phyloP scores from a whole-genome alignment of 768 basidiomycete species.

The Lentinula sp. region DNA sequence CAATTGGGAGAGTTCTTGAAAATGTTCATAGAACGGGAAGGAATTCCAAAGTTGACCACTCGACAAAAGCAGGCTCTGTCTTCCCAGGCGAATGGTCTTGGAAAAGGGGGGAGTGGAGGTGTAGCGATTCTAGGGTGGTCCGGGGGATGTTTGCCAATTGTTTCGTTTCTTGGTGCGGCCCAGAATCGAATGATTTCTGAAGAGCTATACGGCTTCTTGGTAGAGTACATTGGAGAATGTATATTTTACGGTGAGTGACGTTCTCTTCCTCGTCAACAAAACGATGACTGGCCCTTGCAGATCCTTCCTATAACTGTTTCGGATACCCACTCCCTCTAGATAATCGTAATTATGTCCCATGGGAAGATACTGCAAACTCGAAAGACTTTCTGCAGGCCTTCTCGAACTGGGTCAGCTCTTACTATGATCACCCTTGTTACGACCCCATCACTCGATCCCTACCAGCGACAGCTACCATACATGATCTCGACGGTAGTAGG shows the following conservation, averaged over 20 bases:
- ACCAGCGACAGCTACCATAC: background rate
- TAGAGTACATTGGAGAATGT: slow-evolving; percentile 8
- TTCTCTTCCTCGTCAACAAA: background rate
- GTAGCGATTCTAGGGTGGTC: slow-evolving; percentile 17
- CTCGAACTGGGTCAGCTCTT: slow-evolving; percentile 9
- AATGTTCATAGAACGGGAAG: slow-evolving; percentile 11
- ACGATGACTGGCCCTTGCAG: background rate
- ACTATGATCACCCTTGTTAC: slow-evolving; percentile 9
- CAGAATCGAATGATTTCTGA: slow-evolving; percentile 5
- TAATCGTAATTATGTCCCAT: slow-evolving; percentile 6
- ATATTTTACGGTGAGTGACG: slow-evolving; percentile 12
- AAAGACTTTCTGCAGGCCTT: slow-evolving; percentile 7
- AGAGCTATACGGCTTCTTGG: background rate
- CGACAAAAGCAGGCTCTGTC: background rate
- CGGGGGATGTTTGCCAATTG: slow-evolving; percentile 4
- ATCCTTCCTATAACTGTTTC: slow-evolving; percentile 8
- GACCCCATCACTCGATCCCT: background rate
- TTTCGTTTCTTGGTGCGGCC: slow-evolving; percentile 5
- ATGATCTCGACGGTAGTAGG: background rate
- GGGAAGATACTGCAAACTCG: slow-evolving; percentile 3
- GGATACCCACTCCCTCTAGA: slow-evolving; percentile 10
- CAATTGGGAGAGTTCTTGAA: slow-evolving; percentile 14
- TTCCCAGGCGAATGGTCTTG: background rate
- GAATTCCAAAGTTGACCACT: slow-evolving; percentile 10
- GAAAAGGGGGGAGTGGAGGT: slow-evolving; percentile 9